Evolutionary conservation across 202 grass and related monocot genomes (phyloP), one percentile per base, ranked within the genome.

Genomic region (Carex arenaria): DNA sequence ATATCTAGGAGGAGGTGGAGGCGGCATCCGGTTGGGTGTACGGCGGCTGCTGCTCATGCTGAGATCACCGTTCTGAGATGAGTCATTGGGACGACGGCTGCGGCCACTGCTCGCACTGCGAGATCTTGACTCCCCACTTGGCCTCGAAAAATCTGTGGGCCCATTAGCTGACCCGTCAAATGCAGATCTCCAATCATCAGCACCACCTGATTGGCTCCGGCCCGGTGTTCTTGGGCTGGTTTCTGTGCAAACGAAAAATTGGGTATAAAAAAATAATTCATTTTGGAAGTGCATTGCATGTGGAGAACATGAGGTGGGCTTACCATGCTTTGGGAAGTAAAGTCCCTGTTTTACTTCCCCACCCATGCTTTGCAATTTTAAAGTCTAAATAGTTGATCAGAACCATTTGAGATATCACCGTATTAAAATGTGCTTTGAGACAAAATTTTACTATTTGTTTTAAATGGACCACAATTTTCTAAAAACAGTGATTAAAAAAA

Each of bases 181-280:
- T 88, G 94, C 91, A 64, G 91, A 92, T 61, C 82, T 94, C 90
- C 94, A 92, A 56, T 94, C 94, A n/a, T 94, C 86, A 40, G 38
- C 38, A 30, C 88, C 80, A 80, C 78, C 64, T 1, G 64, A 82
- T 22, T 53, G 63, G 60, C 80, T 67, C 23, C 1, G 63, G 73
- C 53, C 5, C 17, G 7, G 34, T 87, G 79, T 76, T 42, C 36
- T 72, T 7, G 67, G 80, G 75, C 75, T 90, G 79, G 86, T 91
- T 28, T 90, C 94, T 97, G 90, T 45, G 67, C 67, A 70, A 42
- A 67, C 0, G 38, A 15, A 59, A 38, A 76, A 30, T 30, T 49
- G 43, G 12, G 15, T 42, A 69, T 5, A 0, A 59, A 3, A 78
- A 78, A 76, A 72, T 7, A 34, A 40, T n/a, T 30, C 11, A 42